Evolutionary conservation across 768 basidiomycete species (phyloP).

Genomic region (Lepiota venenata): DNA sequence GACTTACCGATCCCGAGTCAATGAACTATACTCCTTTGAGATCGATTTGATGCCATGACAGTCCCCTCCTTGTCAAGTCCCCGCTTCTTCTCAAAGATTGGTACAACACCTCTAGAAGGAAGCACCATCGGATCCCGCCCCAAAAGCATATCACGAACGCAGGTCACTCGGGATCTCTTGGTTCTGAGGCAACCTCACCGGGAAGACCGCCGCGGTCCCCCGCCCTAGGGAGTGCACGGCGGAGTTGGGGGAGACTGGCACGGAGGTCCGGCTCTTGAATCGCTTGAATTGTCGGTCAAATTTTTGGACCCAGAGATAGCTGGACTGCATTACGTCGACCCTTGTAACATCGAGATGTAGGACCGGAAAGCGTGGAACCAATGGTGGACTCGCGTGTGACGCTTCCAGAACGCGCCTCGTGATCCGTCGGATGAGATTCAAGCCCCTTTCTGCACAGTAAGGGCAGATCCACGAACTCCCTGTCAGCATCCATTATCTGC

Average conservation of each 20-base stretch:
- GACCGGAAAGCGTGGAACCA: not conserved
- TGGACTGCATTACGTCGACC: conserved; percentile 1
- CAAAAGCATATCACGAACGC: not conserved
- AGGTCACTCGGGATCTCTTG: not conserved
- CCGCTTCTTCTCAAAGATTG: not conserved
- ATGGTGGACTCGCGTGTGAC: not conserved
- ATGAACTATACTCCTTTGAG: not conserved
- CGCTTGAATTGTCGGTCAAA: not conserved
- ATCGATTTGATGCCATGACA: conserved; percentile 8
- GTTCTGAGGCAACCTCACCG: not conserved
- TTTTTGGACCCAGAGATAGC: not conserved
- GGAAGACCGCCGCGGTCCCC: not conserved
- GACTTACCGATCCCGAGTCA: conserved; percentile 5
- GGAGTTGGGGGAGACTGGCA: not conserved
- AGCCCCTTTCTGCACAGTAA: too few species aligned
- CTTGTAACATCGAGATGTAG: not conserved
- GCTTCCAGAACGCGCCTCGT: too few species aligned
- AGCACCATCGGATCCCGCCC: not conserved
- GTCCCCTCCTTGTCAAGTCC: not conserved
- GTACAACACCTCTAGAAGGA: not conserved
- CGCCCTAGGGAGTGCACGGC: not conserved
- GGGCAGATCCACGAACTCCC: too few species aligned
- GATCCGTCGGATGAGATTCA: too few species aligned
- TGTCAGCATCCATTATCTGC: too few species aligned
- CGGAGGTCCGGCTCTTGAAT: not conserved